Evolutionary conservation across 495 filamentous ascomycete species (phyloP), one percentile per base, ranked within the genome.

Genomic region (Neurospora sp.): DNA sequence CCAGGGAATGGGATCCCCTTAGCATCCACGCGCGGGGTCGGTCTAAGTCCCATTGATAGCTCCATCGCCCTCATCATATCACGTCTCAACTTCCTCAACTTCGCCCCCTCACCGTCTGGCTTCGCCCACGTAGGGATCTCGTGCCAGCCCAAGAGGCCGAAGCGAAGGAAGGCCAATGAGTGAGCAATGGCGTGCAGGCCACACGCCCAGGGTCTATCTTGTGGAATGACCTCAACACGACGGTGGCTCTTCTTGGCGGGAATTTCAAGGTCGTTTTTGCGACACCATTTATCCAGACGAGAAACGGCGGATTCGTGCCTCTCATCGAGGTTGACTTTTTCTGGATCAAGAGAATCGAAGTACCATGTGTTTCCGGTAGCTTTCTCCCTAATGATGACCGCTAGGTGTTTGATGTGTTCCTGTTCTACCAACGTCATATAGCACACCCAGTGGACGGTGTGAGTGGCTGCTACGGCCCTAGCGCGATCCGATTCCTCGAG

Each of bases 281-380:
- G 3, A 66, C 3, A 3, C 54, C 54, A 66, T 0, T 37, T 31
- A 3, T 37, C 14, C 14, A 66, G 54, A 3, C 54, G 1, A 35
- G 54, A 35, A 66, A 66, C 0, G 7, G 5, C 54, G 54, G 27
- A 37, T 8, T 62, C 2, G 54, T 66, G 14, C 23, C 4, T 35
- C 23, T 37, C 54, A 0, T 54, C 20, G 42, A 46, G 42, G 2
- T 20, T 2, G 23, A 23, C 10, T 31, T 31, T 31, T 31, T 31
- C 27, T 31, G 27, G 27, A 35, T 31, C 0, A 16, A 66, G 27
- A 66, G 73, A 72, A 10, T 75, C 73, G 18, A 75, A 11, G 42
- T 70, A 72, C 62, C 71, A 75, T 41, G 40, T 70, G 23, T 70
- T 5, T 0, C 73, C 73, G 20, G 62, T 75, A 4, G 40, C 46